phyloP scores from a whole-genome alignment of 345 rosid genomes.

The Gossypium bickii region DNA sequence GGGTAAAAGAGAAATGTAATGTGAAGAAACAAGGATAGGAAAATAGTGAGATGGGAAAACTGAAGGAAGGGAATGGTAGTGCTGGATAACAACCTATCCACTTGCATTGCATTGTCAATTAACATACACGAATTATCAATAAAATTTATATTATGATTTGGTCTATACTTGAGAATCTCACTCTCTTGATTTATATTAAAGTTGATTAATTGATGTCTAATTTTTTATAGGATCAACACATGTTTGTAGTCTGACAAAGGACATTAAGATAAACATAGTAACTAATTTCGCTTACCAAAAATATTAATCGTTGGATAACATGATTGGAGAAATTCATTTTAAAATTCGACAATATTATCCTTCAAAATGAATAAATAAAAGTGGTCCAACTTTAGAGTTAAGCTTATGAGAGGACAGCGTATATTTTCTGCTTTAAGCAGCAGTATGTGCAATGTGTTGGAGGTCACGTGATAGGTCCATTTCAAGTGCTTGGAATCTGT shows the following conservation, averaged over 20 bases:
- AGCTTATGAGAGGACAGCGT: background rate
- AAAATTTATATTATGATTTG: too few relatives aligned
- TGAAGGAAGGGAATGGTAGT: too few relatives aligned
- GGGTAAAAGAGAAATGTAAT: too few relatives aligned
- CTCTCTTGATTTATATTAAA: too few relatives aligned
- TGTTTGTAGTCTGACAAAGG: background rate
- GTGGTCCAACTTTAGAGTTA: background rate
- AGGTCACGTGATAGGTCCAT: background rate
- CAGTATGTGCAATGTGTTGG: background rate
- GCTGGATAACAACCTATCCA: constrained; percentile 27
- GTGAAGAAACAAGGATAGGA: background rate
- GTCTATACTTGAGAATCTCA: too few relatives aligned
- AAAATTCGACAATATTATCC: background rate
- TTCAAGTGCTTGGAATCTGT: background rate
- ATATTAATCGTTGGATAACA: too few relatives aligned
- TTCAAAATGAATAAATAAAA: background rate
- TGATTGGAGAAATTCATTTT: background rate
- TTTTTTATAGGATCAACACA: background rate
- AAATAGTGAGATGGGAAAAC: background rate
- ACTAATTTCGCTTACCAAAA: too few relatives aligned
- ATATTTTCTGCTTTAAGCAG: background rate
- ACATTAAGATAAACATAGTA: background rate
- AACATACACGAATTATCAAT: too few relatives aligned
- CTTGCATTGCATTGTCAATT: background rate
- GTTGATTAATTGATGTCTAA: too few relatives aligned